Conservation (phyloP, 106 monocot species). For the Apostasia shenzhenica region DNA sequence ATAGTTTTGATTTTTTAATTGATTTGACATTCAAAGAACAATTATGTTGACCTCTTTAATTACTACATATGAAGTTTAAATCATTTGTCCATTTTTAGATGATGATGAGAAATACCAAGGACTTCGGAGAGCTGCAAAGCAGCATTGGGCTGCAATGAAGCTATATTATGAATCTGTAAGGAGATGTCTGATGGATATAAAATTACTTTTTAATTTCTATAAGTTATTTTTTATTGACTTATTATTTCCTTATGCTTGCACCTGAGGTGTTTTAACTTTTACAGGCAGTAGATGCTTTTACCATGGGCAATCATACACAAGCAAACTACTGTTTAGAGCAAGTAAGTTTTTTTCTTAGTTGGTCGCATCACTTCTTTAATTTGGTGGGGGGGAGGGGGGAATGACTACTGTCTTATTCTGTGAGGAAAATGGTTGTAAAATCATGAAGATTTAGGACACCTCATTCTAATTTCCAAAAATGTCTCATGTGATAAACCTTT, state of each 20-base stretch:
- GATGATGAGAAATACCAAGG: conserved; percentile 47
- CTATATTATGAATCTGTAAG: conserved; percentile 77
- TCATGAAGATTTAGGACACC: too few relatives aligned
- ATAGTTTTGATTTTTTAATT: too few relatives aligned
- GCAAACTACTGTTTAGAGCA: conserved; percentile 46
- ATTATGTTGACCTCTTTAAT: too few relatives aligned
- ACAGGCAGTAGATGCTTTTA: conserved; percentile 68
- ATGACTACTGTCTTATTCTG: too few relatives aligned
- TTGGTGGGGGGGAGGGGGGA: too few relatives aligned
- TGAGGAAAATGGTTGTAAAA: too few relatives aligned
- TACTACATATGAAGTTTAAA: too few relatives aligned
- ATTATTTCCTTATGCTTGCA: conserved; percentile 5
- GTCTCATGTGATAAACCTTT: too few relatives aligned
- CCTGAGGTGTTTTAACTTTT: conserved; percentile 8
- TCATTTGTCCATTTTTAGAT: conserved; percentile 16
- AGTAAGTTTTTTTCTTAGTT: conserved; percentile 30
- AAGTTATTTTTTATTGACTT: not conserved
- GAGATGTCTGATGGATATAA: not conserved
- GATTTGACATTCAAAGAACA: too few relatives aligned
- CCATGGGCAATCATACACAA: conserved; percentile 33
- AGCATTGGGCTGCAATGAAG: conserved; percentile 77
- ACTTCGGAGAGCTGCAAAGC: conserved; percentile 53
- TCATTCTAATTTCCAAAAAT: too few relatives aligned
- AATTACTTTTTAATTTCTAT: conserved; percentile 2
- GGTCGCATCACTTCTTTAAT: not conserved